Evolutionary conservation across 352 stramenopile species (phyloP).

Genomic region (Saprolegnia parasitica): DNA sequence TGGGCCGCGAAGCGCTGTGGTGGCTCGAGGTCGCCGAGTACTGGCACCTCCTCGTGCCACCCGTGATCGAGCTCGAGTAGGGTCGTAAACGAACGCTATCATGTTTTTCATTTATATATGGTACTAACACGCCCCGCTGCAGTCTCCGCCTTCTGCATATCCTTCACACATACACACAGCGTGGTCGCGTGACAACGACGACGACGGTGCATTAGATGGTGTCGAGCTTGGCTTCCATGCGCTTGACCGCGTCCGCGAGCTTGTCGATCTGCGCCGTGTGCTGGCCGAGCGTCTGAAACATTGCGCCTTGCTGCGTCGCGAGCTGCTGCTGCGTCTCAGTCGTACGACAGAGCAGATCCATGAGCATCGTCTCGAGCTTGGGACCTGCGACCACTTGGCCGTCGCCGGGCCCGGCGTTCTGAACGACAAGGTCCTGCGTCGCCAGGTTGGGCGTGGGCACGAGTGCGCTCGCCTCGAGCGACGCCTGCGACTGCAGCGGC

Average conservation of each 20-base stretch:
- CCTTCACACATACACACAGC: no score
- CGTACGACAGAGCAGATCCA: slow-evolving; percentile 83
- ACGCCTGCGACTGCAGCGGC: slow-evolving; percentile 36
- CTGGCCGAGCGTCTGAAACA: slow-evolving; percentile 88
- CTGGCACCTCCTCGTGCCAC: slow-evolving; percentile 32
- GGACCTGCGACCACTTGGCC: slow-evolving; percentile 75
- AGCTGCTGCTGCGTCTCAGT: slow-evolving; percentile 87
- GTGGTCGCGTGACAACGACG: no score
- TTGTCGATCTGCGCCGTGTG: slow-evolving; percentile 87
- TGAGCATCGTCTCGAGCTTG: slow-evolving; percentile 89
- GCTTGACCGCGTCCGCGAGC: slow-evolving; percentile 75
- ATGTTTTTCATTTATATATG: slow-evolving; percentile 7
- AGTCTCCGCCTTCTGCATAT: no score
- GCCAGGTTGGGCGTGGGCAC: not conserved
- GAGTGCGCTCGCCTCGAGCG: slow-evolving; percentile 37
- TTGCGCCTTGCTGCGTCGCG: slow-evolving; percentile 84
- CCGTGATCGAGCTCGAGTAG: slow-evolving; percentile 1
- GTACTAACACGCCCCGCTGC: not conserved
- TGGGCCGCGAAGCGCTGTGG: slow-evolving; percentile 58
- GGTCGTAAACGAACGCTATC: not conserved
- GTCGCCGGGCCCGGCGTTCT: slow-evolving; percentile 55
- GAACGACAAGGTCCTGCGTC: slow-evolving; percentile 72
- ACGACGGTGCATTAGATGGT: slow-evolving; percentile 32
- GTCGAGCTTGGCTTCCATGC: slow-evolving; percentile 89
- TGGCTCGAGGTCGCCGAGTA: slow-evolving; percentile 72